phyloP scores from a whole-genome alignment of 257 asterid genomes.

The Nicotiana tomentosiformis region DNA sequence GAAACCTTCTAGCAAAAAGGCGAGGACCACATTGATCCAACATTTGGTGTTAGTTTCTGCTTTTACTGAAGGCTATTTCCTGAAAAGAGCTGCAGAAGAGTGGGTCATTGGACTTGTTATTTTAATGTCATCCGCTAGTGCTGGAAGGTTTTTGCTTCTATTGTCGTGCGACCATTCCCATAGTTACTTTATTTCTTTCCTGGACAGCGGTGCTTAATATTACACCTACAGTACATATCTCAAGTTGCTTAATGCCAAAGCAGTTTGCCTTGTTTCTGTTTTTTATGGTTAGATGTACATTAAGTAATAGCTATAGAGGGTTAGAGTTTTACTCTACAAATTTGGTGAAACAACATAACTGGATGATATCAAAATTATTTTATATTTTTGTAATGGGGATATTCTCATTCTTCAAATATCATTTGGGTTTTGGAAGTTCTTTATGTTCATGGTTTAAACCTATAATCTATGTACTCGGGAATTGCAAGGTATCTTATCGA shows the following conservation, averaged over 20 bases:
- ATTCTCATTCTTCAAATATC: constrained; percentile 1
- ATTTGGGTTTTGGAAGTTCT: background rate
- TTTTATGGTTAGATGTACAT: background rate
- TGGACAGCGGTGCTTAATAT: background rate
- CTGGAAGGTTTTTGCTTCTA: background rate
- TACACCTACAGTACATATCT: background rate
- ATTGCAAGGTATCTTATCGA: background rate
- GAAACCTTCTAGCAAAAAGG: background rate
- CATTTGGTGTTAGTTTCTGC: background rate
- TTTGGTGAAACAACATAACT: background rate
- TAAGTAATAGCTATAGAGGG: background rate
- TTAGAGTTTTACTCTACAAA: background rate
- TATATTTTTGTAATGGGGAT: background rate
- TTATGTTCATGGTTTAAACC: background rate
- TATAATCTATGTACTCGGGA: background rate
- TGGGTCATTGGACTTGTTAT: background rate
- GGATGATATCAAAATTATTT: background rate
- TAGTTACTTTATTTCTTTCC: background rate
- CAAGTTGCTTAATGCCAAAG: background rate
- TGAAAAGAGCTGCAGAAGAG: background rate
- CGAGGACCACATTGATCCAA: background rate
- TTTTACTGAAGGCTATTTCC: background rate
- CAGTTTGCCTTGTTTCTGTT: background rate
- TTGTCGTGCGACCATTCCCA: background rate
- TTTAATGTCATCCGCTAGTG: background rate